Evolutionary conservation across 2,329 filamentous ascomycete genomes (phyloP).

Genomic region (Cercospora sp.): DNA sequence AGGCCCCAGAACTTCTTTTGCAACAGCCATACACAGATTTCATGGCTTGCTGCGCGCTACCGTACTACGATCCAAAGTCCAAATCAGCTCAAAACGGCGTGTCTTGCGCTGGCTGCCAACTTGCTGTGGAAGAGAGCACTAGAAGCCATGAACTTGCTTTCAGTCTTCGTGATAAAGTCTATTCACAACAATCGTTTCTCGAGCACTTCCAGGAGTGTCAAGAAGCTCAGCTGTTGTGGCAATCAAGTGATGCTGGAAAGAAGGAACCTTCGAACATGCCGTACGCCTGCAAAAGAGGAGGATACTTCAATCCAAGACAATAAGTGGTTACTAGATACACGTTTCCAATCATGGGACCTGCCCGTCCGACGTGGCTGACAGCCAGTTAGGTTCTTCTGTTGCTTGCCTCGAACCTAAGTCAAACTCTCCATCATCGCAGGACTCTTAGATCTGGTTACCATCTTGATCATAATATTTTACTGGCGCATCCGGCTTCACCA

Average conservation of each 20-base stretch:
- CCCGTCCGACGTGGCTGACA: background rate
- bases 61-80: background rate
- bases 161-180: background rate
- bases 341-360: background rate
- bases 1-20: background rate
- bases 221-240: slow-evolving; percentile 2
- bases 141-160: background rate
- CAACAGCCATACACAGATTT: background rate
- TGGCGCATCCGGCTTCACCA: background rate
- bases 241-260: background rate
- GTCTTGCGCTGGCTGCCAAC: slow-evolving; percentile 9
- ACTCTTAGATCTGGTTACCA: background rate
- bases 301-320: background rate
- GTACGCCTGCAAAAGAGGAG: background rate
- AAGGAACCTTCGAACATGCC: background rate
- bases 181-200: slow-evolving; percentile 5
- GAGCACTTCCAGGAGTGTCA: slow-evolving; percentile 6
- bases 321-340: background rate
- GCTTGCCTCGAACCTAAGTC: background rate
- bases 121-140: background rate
- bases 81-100: background rate
- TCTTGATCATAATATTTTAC: slow-evolving; percentile 4
- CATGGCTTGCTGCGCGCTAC: background rate
- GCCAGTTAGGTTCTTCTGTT: background rate
- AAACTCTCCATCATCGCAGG: background rate